These are phyloP conservation scores for Powellomyces hirtus DNA, from an alignment of 192 early-diverging fungal species.

Conservation along the genomic window DNA sequence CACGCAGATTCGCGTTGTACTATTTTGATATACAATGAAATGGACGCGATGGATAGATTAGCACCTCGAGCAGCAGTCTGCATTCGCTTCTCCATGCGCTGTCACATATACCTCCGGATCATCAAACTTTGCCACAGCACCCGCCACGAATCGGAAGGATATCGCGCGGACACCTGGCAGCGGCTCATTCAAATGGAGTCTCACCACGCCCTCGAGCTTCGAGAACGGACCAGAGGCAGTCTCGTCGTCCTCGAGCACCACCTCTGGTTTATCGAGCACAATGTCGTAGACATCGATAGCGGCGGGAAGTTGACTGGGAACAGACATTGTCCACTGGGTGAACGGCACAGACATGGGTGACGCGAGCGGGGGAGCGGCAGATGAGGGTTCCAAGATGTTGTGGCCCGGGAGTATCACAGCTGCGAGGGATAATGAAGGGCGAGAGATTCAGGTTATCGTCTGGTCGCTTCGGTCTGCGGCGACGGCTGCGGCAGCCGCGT, in stretches of 20 bases:
- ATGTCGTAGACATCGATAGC: conserved; percentile 15
- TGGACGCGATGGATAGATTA: no score
- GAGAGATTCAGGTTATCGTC: no score
- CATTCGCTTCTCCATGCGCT: no score
- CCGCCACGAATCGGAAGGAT: conserved; percentile 23
- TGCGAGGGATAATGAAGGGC: no score
- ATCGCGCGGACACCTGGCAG: background rate
- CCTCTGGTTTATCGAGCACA: conserved; percentile 11
- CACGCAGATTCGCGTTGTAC: conserved; percentile 17
- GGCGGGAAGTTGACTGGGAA: background rate
- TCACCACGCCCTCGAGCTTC: conserved; percentile 12
- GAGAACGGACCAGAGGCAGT: background rate
- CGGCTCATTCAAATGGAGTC: background rate
- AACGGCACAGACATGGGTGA: conserved; percentile 1
- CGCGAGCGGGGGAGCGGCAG: background rate
- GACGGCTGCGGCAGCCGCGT: no score
- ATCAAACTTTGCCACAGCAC: conserved; percentile 15
- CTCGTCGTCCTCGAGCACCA: background rate
- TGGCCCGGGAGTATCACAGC: no score
- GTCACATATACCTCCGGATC: conserved; percentile 14
- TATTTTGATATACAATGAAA: no score
- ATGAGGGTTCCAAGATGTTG: no score
- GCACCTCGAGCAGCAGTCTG: no score
- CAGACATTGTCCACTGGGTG: conserved; percentile 12
- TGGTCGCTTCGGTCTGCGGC: no score